Conservation (phyloP, 306 rosid species). For the Malus orientalis region DNA sequence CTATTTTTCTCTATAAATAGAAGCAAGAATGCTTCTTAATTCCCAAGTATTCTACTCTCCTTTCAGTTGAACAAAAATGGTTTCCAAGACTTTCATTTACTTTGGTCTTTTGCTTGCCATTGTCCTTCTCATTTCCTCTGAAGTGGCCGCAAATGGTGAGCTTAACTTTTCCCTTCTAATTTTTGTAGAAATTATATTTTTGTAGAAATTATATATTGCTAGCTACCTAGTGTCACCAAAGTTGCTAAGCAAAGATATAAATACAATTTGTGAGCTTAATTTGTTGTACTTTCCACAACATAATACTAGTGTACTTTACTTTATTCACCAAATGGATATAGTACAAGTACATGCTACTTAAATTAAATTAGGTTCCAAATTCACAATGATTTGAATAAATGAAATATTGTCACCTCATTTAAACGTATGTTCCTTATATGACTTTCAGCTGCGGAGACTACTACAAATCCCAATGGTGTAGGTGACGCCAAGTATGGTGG, state of each 20-base stretch:
- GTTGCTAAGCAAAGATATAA: too few species aligned
- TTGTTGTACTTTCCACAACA: too few species aligned
- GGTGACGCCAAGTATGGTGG: constrained; percentile 14
- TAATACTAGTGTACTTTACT: too few species aligned
- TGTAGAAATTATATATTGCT: neutral
- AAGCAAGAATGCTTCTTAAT: neutral
- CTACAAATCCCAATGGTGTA: neutral
- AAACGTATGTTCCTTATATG: neutral
- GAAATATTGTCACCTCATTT: neutral
- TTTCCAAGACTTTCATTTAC: constrained; percentile 23
- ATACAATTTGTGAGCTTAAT: neutral
- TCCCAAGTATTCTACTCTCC: constrained; percentile 9
- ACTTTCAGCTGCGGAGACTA: neutral
- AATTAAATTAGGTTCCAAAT: too few species aligned
- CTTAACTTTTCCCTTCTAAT: neutral
- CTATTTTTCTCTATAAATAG: constrained; percentile 19
- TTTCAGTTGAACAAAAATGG: constrained; percentile 20
- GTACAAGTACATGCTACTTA: too few species aligned
- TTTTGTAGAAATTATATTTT: neutral
- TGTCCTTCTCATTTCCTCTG: constrained; percentile 21
- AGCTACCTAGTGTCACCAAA: too few species aligned
- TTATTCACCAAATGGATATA: too few species aligned
- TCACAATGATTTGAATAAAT: too few species aligned
- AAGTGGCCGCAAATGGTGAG: constrained; percentile 15
- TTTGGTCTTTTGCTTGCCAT: constrained; percentile 33